phyloP scores from a whole-genome alignment of 192 early-diverging fungal genomes.

The Umbelopsis sp. region DNA sequence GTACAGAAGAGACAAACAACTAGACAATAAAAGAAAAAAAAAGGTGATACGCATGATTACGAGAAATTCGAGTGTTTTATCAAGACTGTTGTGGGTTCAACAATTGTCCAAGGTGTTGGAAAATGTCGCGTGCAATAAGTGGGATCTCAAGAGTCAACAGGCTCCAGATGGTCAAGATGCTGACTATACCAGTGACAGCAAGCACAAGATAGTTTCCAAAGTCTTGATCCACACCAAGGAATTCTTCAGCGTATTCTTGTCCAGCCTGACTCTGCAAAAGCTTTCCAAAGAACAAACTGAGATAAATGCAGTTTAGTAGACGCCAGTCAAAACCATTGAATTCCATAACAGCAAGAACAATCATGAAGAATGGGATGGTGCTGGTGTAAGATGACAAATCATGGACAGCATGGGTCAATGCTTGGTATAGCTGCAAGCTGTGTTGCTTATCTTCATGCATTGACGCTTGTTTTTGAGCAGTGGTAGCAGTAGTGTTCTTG shows the following conservation, averaged over 20 bases:
- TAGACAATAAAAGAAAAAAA: not conserved
- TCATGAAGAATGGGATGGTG: conserved; percentile 32
- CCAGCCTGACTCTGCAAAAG: conserved; percentile 31
- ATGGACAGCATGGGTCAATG: conserved; percentile 29
- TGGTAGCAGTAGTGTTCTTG: not conserved
- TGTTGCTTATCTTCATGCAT: conserved; percentile 25
- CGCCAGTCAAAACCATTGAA: conserved; percentile 35
- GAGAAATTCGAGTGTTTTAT: not conserved
- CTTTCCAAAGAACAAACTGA: conserved; percentile 34
- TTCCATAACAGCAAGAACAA: conserved; percentile 38
- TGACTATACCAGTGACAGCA: conserved; percentile 14
- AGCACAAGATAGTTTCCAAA: not conserved
- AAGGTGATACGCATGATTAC: not conserved
- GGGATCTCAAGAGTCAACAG: conserved; percentile 7
- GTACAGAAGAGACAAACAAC: conserved; percentile 1
- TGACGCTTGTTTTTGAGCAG: conserved; percentile 11
- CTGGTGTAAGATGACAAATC: conserved; percentile 30
- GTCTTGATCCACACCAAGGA: not conserved
- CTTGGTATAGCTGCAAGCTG: conserved; percentile 9
- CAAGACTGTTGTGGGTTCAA: conserved; percentile 7
- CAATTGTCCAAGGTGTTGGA: not conserved
- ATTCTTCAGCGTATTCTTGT: conserved; percentile 13
- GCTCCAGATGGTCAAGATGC: conserved; percentile 7
- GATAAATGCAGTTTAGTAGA: conserved; percentile 37
- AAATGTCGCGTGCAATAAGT: not conserved